Conservation (phyloP, 805 yeast genomes). For the Metschnikowia anglica region DNA sequence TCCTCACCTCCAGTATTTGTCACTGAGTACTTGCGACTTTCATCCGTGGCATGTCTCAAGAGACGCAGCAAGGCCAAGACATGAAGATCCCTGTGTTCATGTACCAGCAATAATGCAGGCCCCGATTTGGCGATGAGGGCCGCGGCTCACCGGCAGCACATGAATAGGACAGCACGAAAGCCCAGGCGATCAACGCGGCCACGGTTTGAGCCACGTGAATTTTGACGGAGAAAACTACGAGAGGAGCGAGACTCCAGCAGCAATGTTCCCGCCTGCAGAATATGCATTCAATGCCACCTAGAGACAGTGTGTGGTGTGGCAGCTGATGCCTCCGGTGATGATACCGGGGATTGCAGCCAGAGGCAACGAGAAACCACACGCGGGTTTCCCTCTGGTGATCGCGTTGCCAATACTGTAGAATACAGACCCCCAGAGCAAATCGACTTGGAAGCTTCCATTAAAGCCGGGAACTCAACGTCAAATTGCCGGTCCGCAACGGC, state of each 20-base stretch:
- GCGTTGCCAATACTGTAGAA: conserved; percentile 59
- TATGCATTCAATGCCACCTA: conserved; percentile 46
- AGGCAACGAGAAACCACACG: conserved; percentile 51
- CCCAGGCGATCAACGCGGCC: conserved; percentile 54
- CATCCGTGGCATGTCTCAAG: conserved; percentile 9
- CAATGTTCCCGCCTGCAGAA: conserved; percentile 58
- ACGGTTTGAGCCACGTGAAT: conserved; percentile 50
- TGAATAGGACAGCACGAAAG: conserved; percentile 42
- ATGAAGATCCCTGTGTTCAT: conserved; percentile 14
- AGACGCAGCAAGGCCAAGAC: conserved; percentile 9
- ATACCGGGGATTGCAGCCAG: conserved; percentile 52
- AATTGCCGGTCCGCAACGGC: conserved; percentile 50
- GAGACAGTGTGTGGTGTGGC: conserved; percentile 50
- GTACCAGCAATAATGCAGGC: conserved; percentile 18
- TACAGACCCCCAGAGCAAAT: conserved; percentile 52
- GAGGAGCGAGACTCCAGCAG: conserved; percentile 52
- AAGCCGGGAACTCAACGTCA: conserved; percentile 42
- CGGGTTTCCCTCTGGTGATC: conserved; percentile 51
- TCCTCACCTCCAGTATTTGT: conserved; percentile 15
- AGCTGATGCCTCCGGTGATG: conserved; percentile 51
- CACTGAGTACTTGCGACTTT: conserved; percentile 16
- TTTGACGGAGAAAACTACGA: conserved; percentile 53
- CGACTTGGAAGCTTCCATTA: conserved; percentile 48
- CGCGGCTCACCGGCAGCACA: conserved; percentile 29
- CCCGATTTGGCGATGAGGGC: conserved; percentile 10